Base-by-base conservation (phyloP, 306 rosid genomes). In the Fragaria nilgerrensis region DNA sequence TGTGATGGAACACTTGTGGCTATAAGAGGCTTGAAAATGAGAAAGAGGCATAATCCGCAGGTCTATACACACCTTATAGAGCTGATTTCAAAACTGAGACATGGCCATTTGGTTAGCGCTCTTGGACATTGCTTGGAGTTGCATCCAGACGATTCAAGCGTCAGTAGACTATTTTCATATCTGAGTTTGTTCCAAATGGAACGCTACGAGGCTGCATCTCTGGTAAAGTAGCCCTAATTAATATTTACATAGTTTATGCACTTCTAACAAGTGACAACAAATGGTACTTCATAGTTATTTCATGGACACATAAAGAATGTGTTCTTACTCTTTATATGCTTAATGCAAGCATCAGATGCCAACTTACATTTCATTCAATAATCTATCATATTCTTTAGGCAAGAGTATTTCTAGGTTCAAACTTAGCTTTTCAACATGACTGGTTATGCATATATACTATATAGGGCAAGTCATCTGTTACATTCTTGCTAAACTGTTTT, bases 81-180 rank as follows among this genome's bases (percentile, higher is more conserved):
- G 84, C 72, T 87, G 87, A 86, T 95, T 74, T 92, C 97, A 5
- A 95, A 89, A 79, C 90, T 95, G 39, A 87, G 97, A 79, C 97
- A 95, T 74, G 79, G 80, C 20, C 94, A 95, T 81, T 85, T 95
- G 86, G 91, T 87, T 79, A 88, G 96, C 70, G 84, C 92, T 45
- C 97, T 95, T 78, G 99, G 99, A n/a, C 99, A 95, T 86, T 93
- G 96, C 81, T 86, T 87, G 72, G 97, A 95, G 83, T 83, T 84
- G 88, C 82, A 72, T 68, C 88, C 82, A n/a, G 93, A 92, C 65
- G 92, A 88, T 72, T 84, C 96, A 44, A 77, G 85, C 65, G 84
- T 90, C 48, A 79, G 82, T 90, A 87, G 87, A 78, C 75, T 95
- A 45, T 88, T 74, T 82, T 92, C 58, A 80, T 95, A 20, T 92